A percentile compares a stretch with the other conserved stretches of the same genome.
These are phyloP conservation scores for Leptographium galeiforme DNA, from an alignment of 2,329 filamentous ascomycete species.

Conservation along the genomic window DNA sequence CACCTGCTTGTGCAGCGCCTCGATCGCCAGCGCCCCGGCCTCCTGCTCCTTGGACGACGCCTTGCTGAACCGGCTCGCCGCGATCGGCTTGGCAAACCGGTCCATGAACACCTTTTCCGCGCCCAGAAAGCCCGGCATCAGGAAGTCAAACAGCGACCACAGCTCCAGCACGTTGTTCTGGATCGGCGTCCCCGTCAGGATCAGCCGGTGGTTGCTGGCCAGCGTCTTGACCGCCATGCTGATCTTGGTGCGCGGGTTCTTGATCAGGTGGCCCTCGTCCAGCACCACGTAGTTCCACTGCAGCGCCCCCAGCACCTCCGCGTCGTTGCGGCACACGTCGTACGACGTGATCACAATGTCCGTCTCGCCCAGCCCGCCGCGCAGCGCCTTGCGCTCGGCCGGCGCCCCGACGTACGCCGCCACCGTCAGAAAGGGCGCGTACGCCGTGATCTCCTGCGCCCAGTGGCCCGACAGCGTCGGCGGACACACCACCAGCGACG, in stretches of 20 bases:
- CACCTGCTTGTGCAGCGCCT: conserved; percentile 97
- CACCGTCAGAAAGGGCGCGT: conserved; percentile 84
- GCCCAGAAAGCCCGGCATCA: conserved; percentile 96
- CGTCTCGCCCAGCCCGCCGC: conserved; percentile 56
- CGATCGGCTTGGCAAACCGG: conserved; percentile 87
- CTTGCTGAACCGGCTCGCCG: conserved; percentile 87
- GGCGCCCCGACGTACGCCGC: conserved; percentile 88
- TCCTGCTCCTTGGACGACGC: conserved; percentile 98
- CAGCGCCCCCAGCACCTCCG: conserved; percentile 67
- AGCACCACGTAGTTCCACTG: conserved; percentile 95
- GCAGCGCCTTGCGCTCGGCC: conserved; percentile 59
- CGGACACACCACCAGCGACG: conserved; percentile 89
- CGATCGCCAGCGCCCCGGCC: conserved; percentile 86
- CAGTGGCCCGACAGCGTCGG: conserved; percentile 94
- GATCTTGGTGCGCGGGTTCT: conserved; percentile 96
- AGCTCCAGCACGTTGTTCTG: conserved; percentile 96
- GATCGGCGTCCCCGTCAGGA: conserved; percentile 91
- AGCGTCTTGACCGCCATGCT: conserved; percentile 85
- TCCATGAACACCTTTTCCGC: conserved; percentile 93
- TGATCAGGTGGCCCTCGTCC: conserved; percentile 95
- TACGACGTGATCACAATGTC: conserved; percentile 97
- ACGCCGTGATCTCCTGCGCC: conserved; percentile 94
- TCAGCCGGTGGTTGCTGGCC: conserved; percentile 83
- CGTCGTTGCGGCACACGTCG: conserved; percentile 92
- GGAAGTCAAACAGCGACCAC: conserved; percentile 96